These are phyloP conservation scores for Gossypium stocksii DNA, from an alignment of 345 rosid genomes.

Conservation along the genomic window DNA sequence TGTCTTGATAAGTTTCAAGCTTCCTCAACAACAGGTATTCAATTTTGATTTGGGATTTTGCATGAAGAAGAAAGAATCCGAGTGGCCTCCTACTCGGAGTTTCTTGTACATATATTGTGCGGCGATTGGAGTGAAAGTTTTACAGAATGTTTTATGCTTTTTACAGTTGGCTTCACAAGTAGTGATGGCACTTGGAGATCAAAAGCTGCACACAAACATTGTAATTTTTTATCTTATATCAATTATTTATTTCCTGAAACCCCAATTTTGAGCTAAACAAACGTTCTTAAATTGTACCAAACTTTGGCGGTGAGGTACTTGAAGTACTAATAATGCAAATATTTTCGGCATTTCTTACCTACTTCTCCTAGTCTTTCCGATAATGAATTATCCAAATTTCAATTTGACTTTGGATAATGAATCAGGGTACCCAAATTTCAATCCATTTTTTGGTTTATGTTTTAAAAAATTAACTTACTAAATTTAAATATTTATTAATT, in stretches of 20 bases:
- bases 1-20: constrained; percentile 40
- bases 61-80: not conserved
- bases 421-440: too few species aligned
- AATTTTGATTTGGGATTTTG: not conserved
- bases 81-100: constrained; percentile 9
- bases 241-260: not conserved
- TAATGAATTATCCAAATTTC: too few species aligned
- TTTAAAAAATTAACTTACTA: too few species aligned
- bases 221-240: not conserved
- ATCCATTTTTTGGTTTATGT: too few species aligned
- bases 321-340: not conserved
- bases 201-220: not conserved
- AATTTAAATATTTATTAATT: too few species aligned
- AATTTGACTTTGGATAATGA: too few species aligned
- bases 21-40: constrained; percentile 17
- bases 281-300: not conserved
- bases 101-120: not conserved
- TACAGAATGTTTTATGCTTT: not conserved
- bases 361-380: not conserved
- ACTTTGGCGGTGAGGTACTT: not conserved
- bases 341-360: not conserved
- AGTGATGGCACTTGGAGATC: not conserved
- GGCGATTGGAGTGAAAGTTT: constrained; percentile 5
- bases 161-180: not conserved
- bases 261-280: not conserved